Conservation (phyloP, 1,284 basidiomycete species). For the Pyrrhoderma noxium region DNA sequence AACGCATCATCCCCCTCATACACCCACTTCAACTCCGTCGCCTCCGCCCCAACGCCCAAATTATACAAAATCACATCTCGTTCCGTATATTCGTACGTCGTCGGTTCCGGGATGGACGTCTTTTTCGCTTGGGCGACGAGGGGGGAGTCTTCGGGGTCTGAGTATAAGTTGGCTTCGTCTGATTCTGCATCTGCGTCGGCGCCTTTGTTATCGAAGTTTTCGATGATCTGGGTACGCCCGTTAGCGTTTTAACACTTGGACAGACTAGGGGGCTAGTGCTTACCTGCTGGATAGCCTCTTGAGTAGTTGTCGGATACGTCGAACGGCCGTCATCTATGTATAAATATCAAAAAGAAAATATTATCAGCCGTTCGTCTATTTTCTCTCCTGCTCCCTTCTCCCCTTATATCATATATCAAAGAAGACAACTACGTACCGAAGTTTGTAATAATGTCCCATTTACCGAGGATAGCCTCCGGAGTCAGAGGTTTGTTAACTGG, state of each 20-base stretch:
- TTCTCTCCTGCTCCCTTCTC: too few relatives aligned
- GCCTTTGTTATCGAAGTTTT: too few relatives aligned
- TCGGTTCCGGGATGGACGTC: constrained; percentile 40
- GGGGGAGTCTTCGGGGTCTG: constrained; percentile 80
- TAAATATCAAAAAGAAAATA: not conserved
- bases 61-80: constrained; percentile 95
- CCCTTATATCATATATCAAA: not conserved
- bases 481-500: constrained; percentile 66
- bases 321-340: constrained; percentile 65
- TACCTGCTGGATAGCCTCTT: constrained; percentile 70
- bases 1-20: constrained; percentile 91
- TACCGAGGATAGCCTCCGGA: constrained; percentile 71
- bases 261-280: constrained; percentile 9
- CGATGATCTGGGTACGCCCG: not conserved
- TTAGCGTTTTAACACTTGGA: not conserved
- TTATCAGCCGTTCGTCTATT: too few relatives aligned
- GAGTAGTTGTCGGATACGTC: constrained; percentile 66
- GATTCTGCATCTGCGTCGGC: constrained; percentile 70
- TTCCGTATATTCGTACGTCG: constrained; percentile 74
- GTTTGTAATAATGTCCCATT: constrained; percentile 78
- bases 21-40: constrained; percentile 86
- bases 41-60: constrained; percentile 91
- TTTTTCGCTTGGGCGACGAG: constrained; percentile 82
- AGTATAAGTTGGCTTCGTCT: constrained; percentile 56
- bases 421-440: constrained; percentile 51